These are phyloP conservation scores for Hemileccinum rubropunctum DNA, from an alignment of 768 basidiomycete genomes.

Conservation along the genomic window DNA sequence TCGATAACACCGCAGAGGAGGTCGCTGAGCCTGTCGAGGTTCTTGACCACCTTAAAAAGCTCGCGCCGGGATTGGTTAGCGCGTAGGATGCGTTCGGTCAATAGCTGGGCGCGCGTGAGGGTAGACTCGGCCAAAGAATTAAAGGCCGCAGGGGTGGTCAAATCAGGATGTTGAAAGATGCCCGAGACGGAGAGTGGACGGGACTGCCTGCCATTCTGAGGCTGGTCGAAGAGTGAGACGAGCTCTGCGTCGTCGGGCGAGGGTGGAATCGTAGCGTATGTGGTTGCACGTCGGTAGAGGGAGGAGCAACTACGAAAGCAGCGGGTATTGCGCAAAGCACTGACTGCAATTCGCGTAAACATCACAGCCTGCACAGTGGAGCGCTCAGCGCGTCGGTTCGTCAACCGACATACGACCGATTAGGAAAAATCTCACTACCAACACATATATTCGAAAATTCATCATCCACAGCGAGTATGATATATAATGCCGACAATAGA, in stretches of 20 bases:
- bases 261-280: slow-evolving; percentile 50
- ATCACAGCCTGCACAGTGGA: slow-evolving; percentile 20
- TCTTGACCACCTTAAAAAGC: slow-evolving; percentile 87
- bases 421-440: slow-evolving; percentile 12
- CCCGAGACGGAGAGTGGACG: slow-evolving; percentile 62
- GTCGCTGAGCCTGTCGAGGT: slow-evolving; percentile 94
- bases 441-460: neutral
- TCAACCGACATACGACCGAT: slow-evolving; percentile 5
- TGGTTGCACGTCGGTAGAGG: slow-evolving; percentile 34
- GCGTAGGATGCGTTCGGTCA: slow-evolving; percentile 81
- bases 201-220: slow-evolving; percentile 36
- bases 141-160: slow-evolving; percentile 69
- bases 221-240: slow-evolving; percentile 70
- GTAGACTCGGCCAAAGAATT: slow-evolving; percentile 75
- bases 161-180: slow-evolving; percentile 76
- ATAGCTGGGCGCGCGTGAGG: slow-evolving; percentile 70
- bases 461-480: too few species aligned
- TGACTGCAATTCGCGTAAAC: slow-evolving; percentile 38
- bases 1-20: slow-evolving; percentile 95
- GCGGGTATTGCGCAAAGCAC: slow-evolving; percentile 38
- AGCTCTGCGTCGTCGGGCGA: slow-evolving; percentile 66
- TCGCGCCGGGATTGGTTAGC: slow-evolving; percentile 72
- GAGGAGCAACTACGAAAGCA: slow-evolving; percentile 34
- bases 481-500: slow-evolving; percentile 23
- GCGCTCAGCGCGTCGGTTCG: neutral